Evolutionary conservation across 495 filamentous ascomycete species (phyloP).

Genomic region (Aspergillus bertholletiae): DNA sequence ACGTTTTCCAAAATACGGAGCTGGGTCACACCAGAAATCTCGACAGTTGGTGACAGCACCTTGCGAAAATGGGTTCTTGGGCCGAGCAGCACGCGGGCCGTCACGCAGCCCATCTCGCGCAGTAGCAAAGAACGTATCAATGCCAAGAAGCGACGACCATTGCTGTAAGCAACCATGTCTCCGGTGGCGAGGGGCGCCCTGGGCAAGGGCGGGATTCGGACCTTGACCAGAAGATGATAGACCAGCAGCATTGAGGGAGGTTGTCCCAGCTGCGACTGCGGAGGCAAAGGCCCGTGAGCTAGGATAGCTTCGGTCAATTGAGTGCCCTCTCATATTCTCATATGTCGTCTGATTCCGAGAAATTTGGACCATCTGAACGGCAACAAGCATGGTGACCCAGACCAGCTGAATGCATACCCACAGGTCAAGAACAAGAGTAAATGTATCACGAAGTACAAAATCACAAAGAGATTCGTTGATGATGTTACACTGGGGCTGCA

Average conservation of each 20-base stretch:
- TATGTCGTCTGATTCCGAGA: slow-evolving; percentile 90
- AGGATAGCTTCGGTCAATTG: slow-evolving; percentile 46
- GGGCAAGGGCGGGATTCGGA: slow-evolving; percentile 39
- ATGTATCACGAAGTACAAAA: slow-evolving; percentile 72
- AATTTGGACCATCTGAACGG: slow-evolving; percentile 88
- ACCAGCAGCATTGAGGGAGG: slow-evolving; percentile 64
- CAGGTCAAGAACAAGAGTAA: slow-evolving; percentile 70
- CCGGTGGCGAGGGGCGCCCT: slow-evolving; percentile 37
- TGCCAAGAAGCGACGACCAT: slow-evolving; percentile 79
- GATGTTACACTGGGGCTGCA: slow-evolving; percentile 63
- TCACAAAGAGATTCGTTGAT: slow-evolving; percentile 70
- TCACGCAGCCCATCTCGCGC: slow-evolving; percentile 63
- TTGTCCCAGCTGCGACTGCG: slow-evolving; percentile 71
- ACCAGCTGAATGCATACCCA: slow-evolving; percentile 81
- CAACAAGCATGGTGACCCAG: slow-evolving; percentile 94
- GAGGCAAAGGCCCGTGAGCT: slow-evolving; percentile 67
- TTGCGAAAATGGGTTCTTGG: slow-evolving; percentile 77
- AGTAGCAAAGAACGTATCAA: slow-evolving; percentile 87
- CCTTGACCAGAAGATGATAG: slow-evolving; percentile 54
- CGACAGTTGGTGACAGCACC: slow-evolving; percentile 83
- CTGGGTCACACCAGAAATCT: slow-evolving; percentile 93
- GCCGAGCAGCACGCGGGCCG: slow-evolving; percentile 43
- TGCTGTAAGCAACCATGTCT: slow-evolving; percentile 65
- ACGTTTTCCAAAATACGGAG: slow-evolving; percentile 73
- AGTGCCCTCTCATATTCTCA: slow-evolving; percentile 82